Percentiles rank a stretch among this genome's conserved stretches.
Evolutionary conservation across 352 stramenopile genomes (phyloP).

Genomic region (Albugo laibachii): DNA sequence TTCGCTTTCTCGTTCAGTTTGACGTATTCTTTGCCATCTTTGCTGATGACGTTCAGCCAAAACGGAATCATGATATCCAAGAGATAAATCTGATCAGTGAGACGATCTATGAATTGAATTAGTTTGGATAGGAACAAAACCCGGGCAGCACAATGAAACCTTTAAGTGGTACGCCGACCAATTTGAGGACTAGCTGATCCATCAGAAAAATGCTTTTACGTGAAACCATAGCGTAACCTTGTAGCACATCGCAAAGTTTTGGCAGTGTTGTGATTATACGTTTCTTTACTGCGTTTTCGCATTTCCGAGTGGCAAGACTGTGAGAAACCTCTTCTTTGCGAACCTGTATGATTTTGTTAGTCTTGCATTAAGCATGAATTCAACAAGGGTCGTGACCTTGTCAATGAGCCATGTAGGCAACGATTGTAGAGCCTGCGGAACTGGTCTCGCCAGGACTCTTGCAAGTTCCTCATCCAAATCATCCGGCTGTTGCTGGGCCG

Average conservation of each 20-base stretch:
- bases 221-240: slow-evolving; percentile 43
- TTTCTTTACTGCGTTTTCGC: slow-evolving; percentile 17
- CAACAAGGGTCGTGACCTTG: slow-evolving; percentile 12
- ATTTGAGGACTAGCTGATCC: slow-evolving; percentile 18
- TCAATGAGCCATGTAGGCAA: slow-evolving; percentile 57
- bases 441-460: slow-evolving; percentile 26
- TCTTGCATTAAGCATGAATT: background rate
- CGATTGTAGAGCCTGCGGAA: slow-evolving; percentile 42
- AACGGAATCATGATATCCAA: slow-evolving; percentile 48
- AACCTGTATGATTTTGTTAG: slow-evolving; percentile 6
- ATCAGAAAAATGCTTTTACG: slow-evolving; percentile 41
- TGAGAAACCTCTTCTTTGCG: slow-evolving; percentile 25
- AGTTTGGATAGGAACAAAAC: background rate
- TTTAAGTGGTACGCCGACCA: slow-evolving; percentile 26
- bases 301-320: slow-evolving; percentile 21
- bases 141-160: background rate
- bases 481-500: no score
- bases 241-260: slow-evolving; percentile 49
- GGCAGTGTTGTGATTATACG: slow-evolving; percentile 37
- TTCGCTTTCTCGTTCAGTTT: slow-evolving; percentile 30
- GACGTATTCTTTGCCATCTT: slow-evolving; percentile 45
- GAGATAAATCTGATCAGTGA: slow-evolving; percentile 34
- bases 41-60: slow-evolving; percentile 44
- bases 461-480: slow-evolving; percentile 14
- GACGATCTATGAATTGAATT: background rate